These are phyloP conservation scores for Trapa incisa DNA, from an alignment of 345 rosid genomes.

Conservation along the genomic window DNA sequence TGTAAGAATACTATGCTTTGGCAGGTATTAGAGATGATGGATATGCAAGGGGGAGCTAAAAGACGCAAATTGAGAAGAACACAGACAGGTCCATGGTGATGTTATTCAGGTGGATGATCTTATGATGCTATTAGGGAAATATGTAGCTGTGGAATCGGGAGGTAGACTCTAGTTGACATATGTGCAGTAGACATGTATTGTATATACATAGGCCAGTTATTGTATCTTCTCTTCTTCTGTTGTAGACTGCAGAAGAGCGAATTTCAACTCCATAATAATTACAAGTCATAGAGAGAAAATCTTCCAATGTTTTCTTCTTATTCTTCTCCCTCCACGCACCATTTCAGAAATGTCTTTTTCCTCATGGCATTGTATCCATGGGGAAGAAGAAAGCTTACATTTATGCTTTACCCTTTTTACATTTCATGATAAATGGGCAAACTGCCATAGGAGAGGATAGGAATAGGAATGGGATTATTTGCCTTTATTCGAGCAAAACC, in stretches of 20 bases:
- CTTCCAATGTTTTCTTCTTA: neutral
- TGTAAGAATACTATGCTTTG: neutral
- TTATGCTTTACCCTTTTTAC: too few species aligned
- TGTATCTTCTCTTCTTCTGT: conserved; percentile 7
- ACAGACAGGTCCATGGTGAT: conserved; percentile 85
- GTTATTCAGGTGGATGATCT: conserved; percentile 4
- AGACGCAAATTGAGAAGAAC: conserved; percentile 64
- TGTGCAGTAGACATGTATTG: conserved; percentile 17
- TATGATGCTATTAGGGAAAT: conserved; percentile 2
- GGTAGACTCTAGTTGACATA: conserved; percentile 4
- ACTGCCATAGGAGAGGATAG: too few species aligned
- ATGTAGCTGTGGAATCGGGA: too few species aligned
- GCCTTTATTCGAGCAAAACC: too few species aligned
- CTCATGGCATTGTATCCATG: too few species aligned
- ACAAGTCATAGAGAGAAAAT: neutral
- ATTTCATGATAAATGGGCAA: too few species aligned
- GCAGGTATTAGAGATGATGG: conserved; percentile 61
- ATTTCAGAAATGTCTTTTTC: too few species aligned
- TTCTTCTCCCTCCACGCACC: too few species aligned
- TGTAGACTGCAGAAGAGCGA: conserved; percentile 4
- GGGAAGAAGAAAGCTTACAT: too few species aligned
- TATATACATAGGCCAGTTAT: conserved; percentile 23
- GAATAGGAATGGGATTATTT: too few species aligned
- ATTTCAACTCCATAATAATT: neutral
- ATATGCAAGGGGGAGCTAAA: conserved; percentile 37